Evolutionary conservation across 140 eudicot genomes (phyloP), one percentile per base, ranked within the genome.

Genomic region (Anethum foeniculum): DNA sequence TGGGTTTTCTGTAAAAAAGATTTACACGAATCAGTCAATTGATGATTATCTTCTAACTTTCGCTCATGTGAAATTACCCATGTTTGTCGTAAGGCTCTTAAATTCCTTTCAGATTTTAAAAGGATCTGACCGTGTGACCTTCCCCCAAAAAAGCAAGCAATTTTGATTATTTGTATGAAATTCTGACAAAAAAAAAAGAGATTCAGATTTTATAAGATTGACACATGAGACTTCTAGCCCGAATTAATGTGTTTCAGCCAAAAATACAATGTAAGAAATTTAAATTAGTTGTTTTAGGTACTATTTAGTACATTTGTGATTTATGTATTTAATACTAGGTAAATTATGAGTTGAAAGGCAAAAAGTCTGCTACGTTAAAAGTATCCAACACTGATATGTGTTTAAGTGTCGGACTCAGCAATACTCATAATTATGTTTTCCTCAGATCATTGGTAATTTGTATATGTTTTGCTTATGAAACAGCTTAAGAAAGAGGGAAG

Each of bases 401-500:
- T 47, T 47, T 47, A 47, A 47, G 52, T 47, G 51, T 47, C 4
- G 18, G 52, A 47, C 49, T 47, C 18, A 3, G 52, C 0, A 13
- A 47, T 47, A 47, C 13, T 47, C 62, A 52, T 19, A 52, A 52
- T 52, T 52, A 54, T 54, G 62, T 19, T 54, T 54, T 15, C 62
- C 25, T 19, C 25, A 8, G n/a, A 54, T 25, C 30, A 9, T 60
- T 2, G 16, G 69, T 60, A 60, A 60, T 60, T 21, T n/a, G 34
- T 60, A 23, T 25, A 60, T 62, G 52, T 23, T 9, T 82, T 23
- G 46, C 56, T 30, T 81, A 75, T 44, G 78, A 18, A 73, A 75
- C 90, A 95, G 99, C 97, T 95, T 49, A 95, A 93, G 92, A 95
- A 95, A 85, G 99, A 95, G 83, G 99, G 99, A 79, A 83, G 98